Percentiles rank a stretch among this genome's conserved stretches.
These are phyloP conservation scores for Phaffia rhodozyma DNA, from an alignment of 1,284 basidiomycete species.

Conservation along the genomic window DNA sequence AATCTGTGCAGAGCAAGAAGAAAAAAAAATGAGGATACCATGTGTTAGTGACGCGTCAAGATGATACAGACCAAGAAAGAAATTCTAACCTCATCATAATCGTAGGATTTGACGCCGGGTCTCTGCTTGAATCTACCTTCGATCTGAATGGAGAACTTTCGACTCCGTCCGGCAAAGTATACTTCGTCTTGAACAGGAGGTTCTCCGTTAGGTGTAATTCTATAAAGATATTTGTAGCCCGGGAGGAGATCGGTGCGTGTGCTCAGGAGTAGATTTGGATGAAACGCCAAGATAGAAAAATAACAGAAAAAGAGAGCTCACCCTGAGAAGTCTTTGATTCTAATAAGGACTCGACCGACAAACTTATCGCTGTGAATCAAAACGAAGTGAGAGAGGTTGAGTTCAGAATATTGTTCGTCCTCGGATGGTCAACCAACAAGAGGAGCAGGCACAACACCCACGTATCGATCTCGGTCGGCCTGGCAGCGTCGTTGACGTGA, in stretches of 20 bases:
- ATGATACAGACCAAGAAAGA: neutral
- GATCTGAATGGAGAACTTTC: constrained; percentile 37
- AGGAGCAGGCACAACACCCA: constrained; percentile 19
- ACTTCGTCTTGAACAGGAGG: constrained; percentile 21
- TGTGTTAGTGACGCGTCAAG: neutral
- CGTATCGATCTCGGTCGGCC: constrained; percentile 35
- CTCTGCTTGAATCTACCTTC: constrained; percentile 35
- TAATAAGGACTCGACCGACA: constrained; percentile 34
- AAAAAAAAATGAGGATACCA: neutral
- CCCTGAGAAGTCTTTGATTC: constrained; percentile 32
- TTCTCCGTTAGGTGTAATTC: constrained; percentile 26
- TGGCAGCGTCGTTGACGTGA: constrained; percentile 30
- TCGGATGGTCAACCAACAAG: neutral
- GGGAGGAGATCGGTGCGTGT: neutral
- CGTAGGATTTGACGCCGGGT: constrained; percentile 22
- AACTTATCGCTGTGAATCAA: constrained; percentile 22
- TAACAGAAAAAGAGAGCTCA: neutral
- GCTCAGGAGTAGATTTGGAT: neutral
- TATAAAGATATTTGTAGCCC: neutral
- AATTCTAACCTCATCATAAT: constrained; percentile 24
- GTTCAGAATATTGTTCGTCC: neutral
- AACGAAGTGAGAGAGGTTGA: neutral
- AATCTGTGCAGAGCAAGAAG: neutral
- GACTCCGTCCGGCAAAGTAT: constrained; percentile 29
- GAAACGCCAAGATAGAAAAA: too few relatives aligned